These are phyloP conservation scores for Phytomonas serpens DNA, from an alignment of 208 protist genomes.

Conservation along the genomic window DNA sequence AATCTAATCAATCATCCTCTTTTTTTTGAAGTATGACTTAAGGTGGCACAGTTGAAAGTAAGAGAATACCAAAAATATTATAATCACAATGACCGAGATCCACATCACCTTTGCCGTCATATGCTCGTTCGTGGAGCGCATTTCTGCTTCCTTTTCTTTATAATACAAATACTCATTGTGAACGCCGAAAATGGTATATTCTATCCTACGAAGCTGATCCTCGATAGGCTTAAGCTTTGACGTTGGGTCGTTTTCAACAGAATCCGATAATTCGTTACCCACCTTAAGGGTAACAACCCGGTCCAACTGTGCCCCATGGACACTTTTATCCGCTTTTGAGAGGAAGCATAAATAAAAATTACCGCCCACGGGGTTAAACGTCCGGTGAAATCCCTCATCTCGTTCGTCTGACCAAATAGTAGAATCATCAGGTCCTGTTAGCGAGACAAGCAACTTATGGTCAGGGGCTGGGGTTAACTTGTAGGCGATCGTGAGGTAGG, in stretches of 20 bases:
- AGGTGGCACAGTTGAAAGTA: conserved; percentile 66
- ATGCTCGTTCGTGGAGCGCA: conserved; percentile 84
- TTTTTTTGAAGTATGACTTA: conserved; percentile 82
- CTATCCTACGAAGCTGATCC: conserved; percentile 78
- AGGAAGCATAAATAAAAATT: conserved; percentile 69
- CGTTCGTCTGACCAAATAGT: neutral
- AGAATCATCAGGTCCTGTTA: conserved; percentile 12
- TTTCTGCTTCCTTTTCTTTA: conserved; percentile 74
- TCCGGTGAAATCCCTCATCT: conserved; percentile 6
- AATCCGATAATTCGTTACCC: conserved; percentile 65
- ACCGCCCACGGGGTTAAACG: conserved; percentile 37
- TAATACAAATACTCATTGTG: conserved; percentile 85
- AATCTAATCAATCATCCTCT: conserved; percentile 85
- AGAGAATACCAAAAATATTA: conserved; percentile 65
- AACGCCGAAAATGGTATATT: conserved; percentile 76
- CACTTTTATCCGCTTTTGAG: conserved; percentile 16
- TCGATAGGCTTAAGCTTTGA: conserved; percentile 90
- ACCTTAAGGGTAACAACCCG: conserved; percentile 15
- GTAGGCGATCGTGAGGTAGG: conserved; percentile 49
- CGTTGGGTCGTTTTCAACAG: conserved; percentile 50
- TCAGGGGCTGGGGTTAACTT: conserved; percentile 35
- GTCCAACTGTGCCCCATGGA: conserved; percentile 3
- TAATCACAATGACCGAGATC: conserved; percentile 48
- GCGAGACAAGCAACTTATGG: conserved; percentile 47
- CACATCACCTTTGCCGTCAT: conserved; percentile 62